These are phyloP conservation scores for Penicillium glabrum DNA, from an alignment of 2,329 filamentous ascomycete species.

Conservation along the genomic window DNA sequence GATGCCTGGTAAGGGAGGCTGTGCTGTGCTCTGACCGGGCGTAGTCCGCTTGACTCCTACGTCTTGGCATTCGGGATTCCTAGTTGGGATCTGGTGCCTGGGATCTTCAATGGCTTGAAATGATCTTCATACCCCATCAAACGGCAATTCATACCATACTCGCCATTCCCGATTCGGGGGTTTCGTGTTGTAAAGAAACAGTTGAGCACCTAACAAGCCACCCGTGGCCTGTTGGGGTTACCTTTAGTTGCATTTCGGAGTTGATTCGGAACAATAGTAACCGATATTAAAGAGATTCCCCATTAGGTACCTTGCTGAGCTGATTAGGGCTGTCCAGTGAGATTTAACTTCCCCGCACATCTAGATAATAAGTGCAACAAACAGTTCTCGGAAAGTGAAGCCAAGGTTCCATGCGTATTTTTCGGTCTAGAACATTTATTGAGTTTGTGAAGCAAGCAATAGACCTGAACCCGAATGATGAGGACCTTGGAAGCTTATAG, in stretches of 20 bases:
- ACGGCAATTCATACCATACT: neutral
- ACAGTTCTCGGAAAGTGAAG: neutral
- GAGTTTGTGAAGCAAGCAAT: neutral
- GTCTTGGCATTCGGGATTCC: neutral
- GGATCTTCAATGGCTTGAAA: neutral
- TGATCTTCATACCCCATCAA: neutral
- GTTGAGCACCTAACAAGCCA: neutral
- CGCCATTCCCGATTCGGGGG: neutral
- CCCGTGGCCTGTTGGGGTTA: neutral
- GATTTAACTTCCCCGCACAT: neutral
- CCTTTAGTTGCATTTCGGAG: neutral
- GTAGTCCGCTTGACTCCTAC: neutral
- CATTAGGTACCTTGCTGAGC: neutral
- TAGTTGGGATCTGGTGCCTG: neutral
- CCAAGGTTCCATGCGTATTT: neutral
- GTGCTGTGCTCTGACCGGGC: neutral
- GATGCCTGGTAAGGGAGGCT: neutral
- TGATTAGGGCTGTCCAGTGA: neutral
- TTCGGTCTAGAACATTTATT: neutral
- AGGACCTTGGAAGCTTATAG: neutral
- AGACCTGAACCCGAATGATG: neutral
- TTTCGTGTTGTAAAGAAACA: neutral
- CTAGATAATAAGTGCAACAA: neutral
- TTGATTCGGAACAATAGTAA: neutral
- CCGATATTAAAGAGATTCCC: neutral